phyloP scores from a whole-genome alignment of 108 stramenopile species.

The Epithemia pelagica region DNA sequence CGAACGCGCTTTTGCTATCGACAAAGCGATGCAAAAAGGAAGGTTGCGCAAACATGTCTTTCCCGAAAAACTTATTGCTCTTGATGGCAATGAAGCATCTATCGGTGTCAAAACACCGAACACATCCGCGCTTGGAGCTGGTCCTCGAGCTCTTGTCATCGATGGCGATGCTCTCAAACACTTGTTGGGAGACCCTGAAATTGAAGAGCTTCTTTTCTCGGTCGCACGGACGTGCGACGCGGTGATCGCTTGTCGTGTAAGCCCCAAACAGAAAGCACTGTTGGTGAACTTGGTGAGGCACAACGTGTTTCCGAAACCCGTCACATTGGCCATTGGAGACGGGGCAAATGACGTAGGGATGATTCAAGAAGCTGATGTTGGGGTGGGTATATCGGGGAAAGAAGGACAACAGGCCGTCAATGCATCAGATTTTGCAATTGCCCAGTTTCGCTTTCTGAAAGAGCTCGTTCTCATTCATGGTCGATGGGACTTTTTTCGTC shows the following conservation, averaged over 20 bases:
- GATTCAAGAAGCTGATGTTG: constrained; percentile 94
- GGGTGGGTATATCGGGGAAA: constrained; percentile 92
- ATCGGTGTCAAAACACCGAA: not conserved
- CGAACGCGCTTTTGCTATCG: constrained; percentile 76
- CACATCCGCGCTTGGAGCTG: not conserved
- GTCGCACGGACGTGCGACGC: constrained; percentile 78
- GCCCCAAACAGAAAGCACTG: constrained; percentile 90
- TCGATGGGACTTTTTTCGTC: constrained; percentile 90
- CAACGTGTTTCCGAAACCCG: constrained; percentile 77
- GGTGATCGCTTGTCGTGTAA: constrained; percentile 94
- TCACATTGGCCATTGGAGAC: constrained; percentile 96
- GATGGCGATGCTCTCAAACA: constrained; percentile 84
- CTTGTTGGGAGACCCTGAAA: constrained; percentile 67
- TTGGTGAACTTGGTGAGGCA: constrained; percentile 82
- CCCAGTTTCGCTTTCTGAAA: constrained; percentile 88
- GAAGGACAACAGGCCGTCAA: constrained; percentile 97
- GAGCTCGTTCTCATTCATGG: constrained; percentile 92
- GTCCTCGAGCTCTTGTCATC: constrained; percentile 76
- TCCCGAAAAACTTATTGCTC: constrained; percentile 31
- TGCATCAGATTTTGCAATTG: constrained; percentile 90
- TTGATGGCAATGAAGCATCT: constrained; percentile 21
- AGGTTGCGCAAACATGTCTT: constrained; percentile 59
- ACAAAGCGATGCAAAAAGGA: constrained; percentile 69
- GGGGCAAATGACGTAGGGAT: constrained; percentile 98
- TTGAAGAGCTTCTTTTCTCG: constrained; percentile 82